A percentile compares a stretch with the other conserved stretches of the same genome.
phyloP scores from a whole-genome alignment of 257 asterid species.

The Jasminum sambac region DNA sequence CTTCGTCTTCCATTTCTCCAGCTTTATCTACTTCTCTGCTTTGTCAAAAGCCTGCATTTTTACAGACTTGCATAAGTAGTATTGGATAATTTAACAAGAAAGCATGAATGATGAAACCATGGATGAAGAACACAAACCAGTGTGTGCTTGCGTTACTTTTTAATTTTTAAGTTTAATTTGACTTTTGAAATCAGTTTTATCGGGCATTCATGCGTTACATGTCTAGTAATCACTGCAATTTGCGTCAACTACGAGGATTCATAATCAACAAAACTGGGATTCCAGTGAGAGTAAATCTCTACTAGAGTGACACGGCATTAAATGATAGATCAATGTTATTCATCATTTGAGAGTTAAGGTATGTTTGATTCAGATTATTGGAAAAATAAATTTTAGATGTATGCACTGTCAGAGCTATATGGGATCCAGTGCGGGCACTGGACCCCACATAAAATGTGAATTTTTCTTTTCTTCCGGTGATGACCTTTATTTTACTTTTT shows the following conservation, averaged over 20 bases:
- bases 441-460: no score
- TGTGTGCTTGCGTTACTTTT: background rate
- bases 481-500: no score
- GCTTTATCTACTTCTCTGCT: constrained; percentile 40
- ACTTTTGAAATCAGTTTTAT: background rate
- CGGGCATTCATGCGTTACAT: background rate
- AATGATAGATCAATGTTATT: no score
- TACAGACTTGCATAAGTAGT: background rate
- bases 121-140: background rate
- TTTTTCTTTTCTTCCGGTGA: no score
- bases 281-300: background rate
- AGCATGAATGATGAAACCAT: no score
- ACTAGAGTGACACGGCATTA: no score
- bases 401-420: no score
- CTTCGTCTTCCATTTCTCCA: constrained; percentile 74
- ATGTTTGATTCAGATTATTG: no score
- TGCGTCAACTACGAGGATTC: background rate
- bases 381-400: no score
- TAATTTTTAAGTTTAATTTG: background rate
- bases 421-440: no score
- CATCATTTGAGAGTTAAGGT: no score
- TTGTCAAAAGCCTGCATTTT: constrained; percentile 25
- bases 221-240: background rate
- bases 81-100: no score
- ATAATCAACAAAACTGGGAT: background rate